These are phyloP conservation scores for Raddia guianensis DNA, from an alignment of 176 grass and related monocot genomes.

Conservation along the genomic window DNA sequence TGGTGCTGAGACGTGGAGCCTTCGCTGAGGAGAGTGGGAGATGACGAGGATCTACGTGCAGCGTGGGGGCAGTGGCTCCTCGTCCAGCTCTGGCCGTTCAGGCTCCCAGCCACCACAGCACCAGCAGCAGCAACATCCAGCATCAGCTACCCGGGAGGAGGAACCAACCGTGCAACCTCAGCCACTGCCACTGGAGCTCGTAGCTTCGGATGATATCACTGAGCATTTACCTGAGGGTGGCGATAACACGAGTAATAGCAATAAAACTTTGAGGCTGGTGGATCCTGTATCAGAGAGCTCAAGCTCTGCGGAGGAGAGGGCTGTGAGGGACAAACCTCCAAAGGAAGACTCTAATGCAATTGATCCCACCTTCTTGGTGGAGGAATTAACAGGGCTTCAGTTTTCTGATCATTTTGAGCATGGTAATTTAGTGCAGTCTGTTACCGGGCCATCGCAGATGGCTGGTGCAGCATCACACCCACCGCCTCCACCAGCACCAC, in stretches of 20 bases:
- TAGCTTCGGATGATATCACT: conserved; percentile 26
- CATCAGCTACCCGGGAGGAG: conserved; percentile 52
- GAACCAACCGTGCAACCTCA: conserved; percentile 41
- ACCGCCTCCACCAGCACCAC: conserved; percentile 78
- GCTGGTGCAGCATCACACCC: conserved; percentile 52
- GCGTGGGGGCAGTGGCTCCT: conserved; percentile 75
- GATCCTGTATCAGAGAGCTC: conserved; percentile 45
- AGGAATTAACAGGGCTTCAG: conserved; percentile 50
- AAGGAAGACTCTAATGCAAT: conserved; percentile 47
- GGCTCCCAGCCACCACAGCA: conserved; percentile 50
- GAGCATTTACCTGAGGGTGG: conserved; percentile 55
- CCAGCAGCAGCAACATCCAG: conserved; percentile 38
- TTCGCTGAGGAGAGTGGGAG: conserved; percentile 38
- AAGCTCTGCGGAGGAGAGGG: conserved; percentile 35
- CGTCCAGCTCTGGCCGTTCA: conserved; percentile 67
- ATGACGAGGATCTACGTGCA: conserved; percentile 99
- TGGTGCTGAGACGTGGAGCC: conserved; percentile 30
- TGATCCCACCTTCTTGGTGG: conserved; percentile 50
- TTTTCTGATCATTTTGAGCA: conserved; percentile 54
- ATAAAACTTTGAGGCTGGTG: conserved; percentile 45
- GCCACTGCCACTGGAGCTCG: conserved; percentile 48
- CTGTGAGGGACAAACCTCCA: conserved; percentile 51
- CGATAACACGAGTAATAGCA: conserved; percentile 34
- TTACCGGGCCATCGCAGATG: conserved; percentile 53
- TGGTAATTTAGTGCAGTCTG: conserved; percentile 37